Evolutionary conservation across 2,329 filamentous ascomycete species (phyloP).

Genomic region (Capronia epimyces): DNA sequence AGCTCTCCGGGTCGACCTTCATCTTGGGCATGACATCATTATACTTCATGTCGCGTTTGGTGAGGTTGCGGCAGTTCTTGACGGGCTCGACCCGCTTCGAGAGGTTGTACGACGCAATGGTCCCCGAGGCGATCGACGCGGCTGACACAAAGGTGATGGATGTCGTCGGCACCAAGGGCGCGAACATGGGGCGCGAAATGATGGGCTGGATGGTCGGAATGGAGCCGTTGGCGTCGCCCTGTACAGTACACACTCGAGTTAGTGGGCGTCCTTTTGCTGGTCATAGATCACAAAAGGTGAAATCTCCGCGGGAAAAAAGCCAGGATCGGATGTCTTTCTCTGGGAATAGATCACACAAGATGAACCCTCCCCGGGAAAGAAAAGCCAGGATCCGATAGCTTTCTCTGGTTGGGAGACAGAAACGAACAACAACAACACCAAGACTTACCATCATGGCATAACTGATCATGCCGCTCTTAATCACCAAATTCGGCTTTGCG

Average conservation of each 20-base stretch:
- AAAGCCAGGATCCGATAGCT: no score
- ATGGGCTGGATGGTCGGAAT: conserved; percentile 86
- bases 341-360: no score
- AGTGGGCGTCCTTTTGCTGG: no score
- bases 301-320: no score
- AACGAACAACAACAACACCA: no score
- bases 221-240: conserved; percentile 75
- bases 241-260: no score
- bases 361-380: no score
- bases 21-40: conserved; percentile 80
- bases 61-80: conserved; percentile 64
- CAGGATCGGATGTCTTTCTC: no score
- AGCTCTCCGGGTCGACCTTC: conserved; percentile 86
- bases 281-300: no score
- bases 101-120: conserved; percentile 66
- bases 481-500: conserved; percentile 70
- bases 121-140: conserved; percentile 62
- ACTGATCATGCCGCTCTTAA: conserved; percentile 84
- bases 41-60: conserved; percentile 85
- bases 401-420: no score
- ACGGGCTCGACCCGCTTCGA: conserved; percentile 77
- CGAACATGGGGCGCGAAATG: conserved; percentile 81
- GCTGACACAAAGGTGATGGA: conserved; percentile 80
- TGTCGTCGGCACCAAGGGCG: conserved; percentile 61
- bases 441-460: conserved; percentile 72